These are phyloP conservation scores for Auriscalpium vulgare DNA, from an alignment of 768 basidiomycete species.

Conservation along the genomic window DNA sequence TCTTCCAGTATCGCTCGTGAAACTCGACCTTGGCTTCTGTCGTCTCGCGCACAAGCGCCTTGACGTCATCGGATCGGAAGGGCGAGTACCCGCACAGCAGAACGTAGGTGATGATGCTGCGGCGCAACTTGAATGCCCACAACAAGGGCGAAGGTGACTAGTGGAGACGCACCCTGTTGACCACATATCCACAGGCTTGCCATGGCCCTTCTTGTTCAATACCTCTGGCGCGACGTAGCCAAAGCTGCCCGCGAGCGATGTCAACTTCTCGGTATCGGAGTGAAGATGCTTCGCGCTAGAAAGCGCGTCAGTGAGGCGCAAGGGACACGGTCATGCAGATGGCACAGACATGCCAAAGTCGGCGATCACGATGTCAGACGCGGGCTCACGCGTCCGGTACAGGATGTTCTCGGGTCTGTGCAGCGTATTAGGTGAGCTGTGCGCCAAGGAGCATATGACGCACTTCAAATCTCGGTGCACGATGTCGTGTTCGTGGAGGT, in stretches of 20 bases:
- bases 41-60: constrained; percentile 76
- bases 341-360: constrained; percentile 89
- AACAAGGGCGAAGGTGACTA: background rate
- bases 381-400: constrained; percentile 66
- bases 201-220: constrained; percentile 72
- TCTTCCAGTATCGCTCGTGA: constrained; percentile 92
- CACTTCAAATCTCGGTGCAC: constrained; percentile 96
- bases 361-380: constrained; percentile 88
- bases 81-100: constrained; percentile 93
- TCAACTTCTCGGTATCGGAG: constrained; percentile 60
- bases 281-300: constrained; percentile 77
- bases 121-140: background rate
- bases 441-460: background rate
- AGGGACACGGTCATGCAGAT: background rate
- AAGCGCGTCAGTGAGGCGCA: background rate
- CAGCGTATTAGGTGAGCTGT: background rate
- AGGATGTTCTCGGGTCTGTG: constrained; percentile 91
- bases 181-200: constrained; percentile 93
- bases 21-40: constrained; percentile 80
- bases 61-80: constrained; percentile 77
- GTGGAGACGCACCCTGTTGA: constrained; percentile 61
- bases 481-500: constrained; percentile 87
- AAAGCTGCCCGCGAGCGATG: constrained; percentile 70
- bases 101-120: constrained; percentile 89
- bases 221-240: constrained; percentile 93